Percentiles rank a stretch among this genome's conserved stretches.
Conservation (phyloP, 1,139 yeast genomes). For the Citeromyces siamensis region DNA sequence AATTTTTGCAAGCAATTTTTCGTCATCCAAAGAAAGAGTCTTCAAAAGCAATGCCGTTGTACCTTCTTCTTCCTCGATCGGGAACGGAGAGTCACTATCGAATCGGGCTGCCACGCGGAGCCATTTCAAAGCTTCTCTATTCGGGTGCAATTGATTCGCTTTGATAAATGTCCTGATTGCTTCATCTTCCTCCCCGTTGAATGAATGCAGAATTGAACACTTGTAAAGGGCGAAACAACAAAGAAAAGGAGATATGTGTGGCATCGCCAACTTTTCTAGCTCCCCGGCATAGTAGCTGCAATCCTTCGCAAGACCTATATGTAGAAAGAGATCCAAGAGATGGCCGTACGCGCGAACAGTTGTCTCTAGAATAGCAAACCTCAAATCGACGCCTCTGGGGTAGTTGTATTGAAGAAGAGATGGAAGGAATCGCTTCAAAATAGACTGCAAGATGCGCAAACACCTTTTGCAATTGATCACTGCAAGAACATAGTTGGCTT, state of each 20-base stretch:
- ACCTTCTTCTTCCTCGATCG: no score
- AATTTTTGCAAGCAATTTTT: no score
- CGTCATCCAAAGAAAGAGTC: no score
- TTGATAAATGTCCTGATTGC: no score
- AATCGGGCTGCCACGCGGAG: no score
- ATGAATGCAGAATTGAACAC: neutral
- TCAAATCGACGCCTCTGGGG: neutral
- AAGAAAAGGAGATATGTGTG: neutral
- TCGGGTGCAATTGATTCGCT: no score
- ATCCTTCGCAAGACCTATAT: neutral
- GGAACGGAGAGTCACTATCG: no score
- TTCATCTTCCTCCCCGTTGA: slow-evolving; percentile 1
- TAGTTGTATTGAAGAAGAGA: neutral
- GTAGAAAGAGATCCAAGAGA: neutral
- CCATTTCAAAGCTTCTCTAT: no score
- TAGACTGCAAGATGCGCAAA: neutral
- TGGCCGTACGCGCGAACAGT: neutral
- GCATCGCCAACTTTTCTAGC: neutral
- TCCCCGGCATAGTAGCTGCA: neutral
- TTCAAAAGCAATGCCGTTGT: no score
- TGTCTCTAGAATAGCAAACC: neutral
- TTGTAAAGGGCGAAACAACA: neutral
- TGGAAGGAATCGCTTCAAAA: neutral
- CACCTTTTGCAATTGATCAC: neutral
- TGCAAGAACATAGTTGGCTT: neutral